Evolutionary conservation across 441 rosid species (phyloP), one percentile per base, ranked within the genome.

Genomic region (Pelargonium myrrhifolium): DNA sequence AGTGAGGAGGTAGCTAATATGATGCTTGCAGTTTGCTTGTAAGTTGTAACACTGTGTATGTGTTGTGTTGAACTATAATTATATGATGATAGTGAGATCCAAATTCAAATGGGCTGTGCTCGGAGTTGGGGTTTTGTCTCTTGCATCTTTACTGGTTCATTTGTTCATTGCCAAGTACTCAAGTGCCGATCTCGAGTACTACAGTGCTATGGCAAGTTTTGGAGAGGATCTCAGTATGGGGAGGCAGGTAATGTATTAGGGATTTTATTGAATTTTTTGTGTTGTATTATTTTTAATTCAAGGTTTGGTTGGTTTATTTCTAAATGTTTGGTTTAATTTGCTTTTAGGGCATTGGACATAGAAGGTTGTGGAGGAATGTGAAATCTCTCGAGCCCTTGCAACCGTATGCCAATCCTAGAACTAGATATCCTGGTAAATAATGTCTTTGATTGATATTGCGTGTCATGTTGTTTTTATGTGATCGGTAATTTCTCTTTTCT

Each of bases 351-450:
- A 20, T 31, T 70, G 35, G 53, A 1, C 51, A 21, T 53, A 65
- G 63, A 22, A 63, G 68, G 47, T 70, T 70, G 62, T 70, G 73
- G 73, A 67, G 73, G 40, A 64, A 22, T 70, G 73, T 70, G 62
- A 70, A 70, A 53, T 70, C 67, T 39, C 73, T 70, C 10, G 68
- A 70, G 51, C 64, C 73, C 62, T 40, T 70, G 68, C 65, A 70
- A 26, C 73, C 73, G 4, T 70, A 51, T 70, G 73, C 73, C 68
- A 70, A 70, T 70, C 73, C 73, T 37, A 70, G 73, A 53, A 63
- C 62, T 35, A 70, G 9, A 53, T 65, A 70, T 64, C 73, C 63
- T 35, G 73, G 73, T 70, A 61, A 62, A 28, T 28, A n/a, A 49
- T 49, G 56, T 15, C 18, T n/a, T 15, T 51, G 17, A 47, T 47